These are phyloP conservation scores for Penicillium daleae DNA, from an alignment of 495 filamentous ascomycete genomes.

Conservation along the genomic window DNA sequence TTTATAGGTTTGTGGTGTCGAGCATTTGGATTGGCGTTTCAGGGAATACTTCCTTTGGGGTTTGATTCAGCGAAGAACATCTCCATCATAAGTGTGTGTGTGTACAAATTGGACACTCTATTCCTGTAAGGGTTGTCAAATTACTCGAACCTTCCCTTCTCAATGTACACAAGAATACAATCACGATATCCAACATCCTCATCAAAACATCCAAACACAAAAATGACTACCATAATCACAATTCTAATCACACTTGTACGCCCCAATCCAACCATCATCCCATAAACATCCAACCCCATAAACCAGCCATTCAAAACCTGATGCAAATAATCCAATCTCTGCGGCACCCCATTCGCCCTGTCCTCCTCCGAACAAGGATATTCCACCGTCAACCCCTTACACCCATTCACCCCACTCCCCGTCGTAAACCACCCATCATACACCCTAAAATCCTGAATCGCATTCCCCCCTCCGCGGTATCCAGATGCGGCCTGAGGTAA, in stretches of 20 bases:
- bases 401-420: conserved; percentile 24
- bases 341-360: conserved; percentile 32
- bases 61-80: background rate
- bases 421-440: conserved; percentile 43
- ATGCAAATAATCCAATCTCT: conserved; percentile 38
- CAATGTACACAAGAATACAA: background rate
- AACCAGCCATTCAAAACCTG: conserved; percentile 39
- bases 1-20: background rate
- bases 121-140: background rate
- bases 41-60: background rate
- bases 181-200: background rate
- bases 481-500: conserved; percentile 29
- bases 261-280: conserved; percentile 35
- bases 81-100: background rate
- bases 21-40: background rate
- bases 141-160: background rate
- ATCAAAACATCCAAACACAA: conserved; percentile 9
- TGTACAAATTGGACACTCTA: background rate
- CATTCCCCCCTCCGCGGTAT: conserved; percentile 31
- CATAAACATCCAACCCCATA: conserved; percentile 33
- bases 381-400: conserved; percentile 32
- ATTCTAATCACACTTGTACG: conserved; percentile 23
- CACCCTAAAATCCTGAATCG: conserved; percentile 34
- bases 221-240: conserved; percentile 24
- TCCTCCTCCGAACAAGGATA: conserved; percentile 40